A percentile compares a stretch with the other conserved stretches of the same genome.
These are phyloP conservation scores for Chiua virens DNA, from an alignment of 768 basidiomycete genomes.

Conservation along the genomic window DNA sequence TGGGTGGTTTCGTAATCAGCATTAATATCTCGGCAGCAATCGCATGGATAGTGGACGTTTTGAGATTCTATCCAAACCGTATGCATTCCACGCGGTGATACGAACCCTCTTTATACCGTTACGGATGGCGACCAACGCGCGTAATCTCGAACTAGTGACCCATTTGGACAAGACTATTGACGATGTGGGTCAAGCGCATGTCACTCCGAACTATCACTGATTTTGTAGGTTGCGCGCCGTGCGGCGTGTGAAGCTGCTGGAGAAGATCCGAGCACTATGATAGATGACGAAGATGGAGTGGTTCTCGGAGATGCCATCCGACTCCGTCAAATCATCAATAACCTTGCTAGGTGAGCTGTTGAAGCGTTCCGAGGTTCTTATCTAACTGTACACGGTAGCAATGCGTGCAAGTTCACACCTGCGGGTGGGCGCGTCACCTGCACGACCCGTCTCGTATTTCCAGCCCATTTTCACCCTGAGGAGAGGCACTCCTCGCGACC, in stretches of 20 bases:
- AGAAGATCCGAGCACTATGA: slow-evolving; percentile 29
- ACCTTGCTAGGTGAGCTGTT: slow-evolving; percentile 63
- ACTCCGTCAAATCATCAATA: slow-evolving; percentile 77
- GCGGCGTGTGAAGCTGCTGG: slow-evolving; percentile 63
- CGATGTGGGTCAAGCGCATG: slow-evolving; percentile 35
- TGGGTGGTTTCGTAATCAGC: neutral
- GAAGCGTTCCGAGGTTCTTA: neutral
- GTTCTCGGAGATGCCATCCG: slow-evolving; percentile 86
- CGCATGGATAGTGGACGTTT: slow-evolving; percentile 88
- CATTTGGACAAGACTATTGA: slow-evolving; percentile 71
- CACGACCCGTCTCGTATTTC: slow-evolving; percentile 58
- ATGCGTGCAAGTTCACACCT: slow-evolving; percentile 80
- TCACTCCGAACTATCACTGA: neutral
- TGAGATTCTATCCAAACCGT: slow-evolving; percentile 64
- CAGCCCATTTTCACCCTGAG: slow-evolving; percentile 18
- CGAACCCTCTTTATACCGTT: slow-evolving; percentile 71
- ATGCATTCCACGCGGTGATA: slow-evolving; percentile 76
- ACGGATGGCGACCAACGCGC: slow-evolving; percentile 64
- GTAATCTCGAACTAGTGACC: slow-evolving; percentile 63
- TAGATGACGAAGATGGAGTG: slow-evolving; percentile 51
- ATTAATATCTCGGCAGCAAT: slow-evolving; percentile 46
- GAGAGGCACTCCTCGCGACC: neutral
- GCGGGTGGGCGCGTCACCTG: slow-evolving; percentile 67
- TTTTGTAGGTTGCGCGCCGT: slow-evolving; percentile 51
- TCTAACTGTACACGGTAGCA: slow-evolving; percentile 41